phyloP scores from a whole-genome alignment of 345 rosid species.

The Cardamine resedifolia region DNA sequence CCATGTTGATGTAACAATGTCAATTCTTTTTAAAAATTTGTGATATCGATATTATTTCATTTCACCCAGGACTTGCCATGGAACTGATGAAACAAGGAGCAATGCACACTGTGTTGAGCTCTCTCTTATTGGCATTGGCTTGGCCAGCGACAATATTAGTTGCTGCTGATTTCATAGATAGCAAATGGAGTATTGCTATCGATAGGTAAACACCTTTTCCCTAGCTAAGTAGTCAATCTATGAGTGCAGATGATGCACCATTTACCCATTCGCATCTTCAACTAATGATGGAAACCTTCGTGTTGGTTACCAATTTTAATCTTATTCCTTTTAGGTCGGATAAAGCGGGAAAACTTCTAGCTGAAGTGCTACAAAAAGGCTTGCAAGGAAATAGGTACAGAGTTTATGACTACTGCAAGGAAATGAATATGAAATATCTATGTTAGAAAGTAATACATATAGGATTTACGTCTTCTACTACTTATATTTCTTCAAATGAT shows the following conservation, averaged over 20 bases:
- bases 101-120: conserved; percentile 86
- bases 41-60: conserved; percentile 32
- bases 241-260: neutral
- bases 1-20: conserved; percentile 16
- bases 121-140: conserved; percentile 79
- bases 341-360: conserved; percentile 87
- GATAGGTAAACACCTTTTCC: conserved; percentile 59
- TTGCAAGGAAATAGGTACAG: conserved; percentile 90
- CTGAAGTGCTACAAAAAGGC: conserved; percentile 85
- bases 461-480: neutral
- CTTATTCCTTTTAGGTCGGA: conserved; percentile 62
- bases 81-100: conserved; percentile 96
- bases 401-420: conserved; percentile 4
- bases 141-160: conserved; percentile 84
- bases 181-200: conserved; percentile 88
- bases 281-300: neutral
- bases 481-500: conserved; percentile 22
- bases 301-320: neutral
- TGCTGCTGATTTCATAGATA: conserved; percentile 90
- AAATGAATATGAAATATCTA: neutral
- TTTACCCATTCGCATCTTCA: neutral
- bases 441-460: neutral
- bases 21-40: neutral
- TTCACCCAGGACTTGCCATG: conserved; percentile 61
- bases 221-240: neutral